phyloP scores from a whole-genome alignment of 1,139 yeast genomes.

The Pichia sp. region DNA sequence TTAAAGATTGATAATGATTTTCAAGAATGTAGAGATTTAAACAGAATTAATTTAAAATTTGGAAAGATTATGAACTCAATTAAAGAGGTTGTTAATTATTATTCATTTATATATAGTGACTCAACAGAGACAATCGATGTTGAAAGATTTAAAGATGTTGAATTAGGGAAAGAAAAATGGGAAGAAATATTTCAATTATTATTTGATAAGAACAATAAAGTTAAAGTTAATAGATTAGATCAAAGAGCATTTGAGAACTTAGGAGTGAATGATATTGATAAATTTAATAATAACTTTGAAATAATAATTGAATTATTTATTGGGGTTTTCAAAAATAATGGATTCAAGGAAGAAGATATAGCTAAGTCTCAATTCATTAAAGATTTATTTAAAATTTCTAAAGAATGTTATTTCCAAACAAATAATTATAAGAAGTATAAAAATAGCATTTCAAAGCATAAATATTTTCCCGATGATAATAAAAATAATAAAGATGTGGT shows the following conservation, averaged over 20 bases:
- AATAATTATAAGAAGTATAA: slow-evolving; percentile 7
- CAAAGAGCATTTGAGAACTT: slow-evolving; percentile 17
- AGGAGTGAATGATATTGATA: slow-evolving; percentile 12
- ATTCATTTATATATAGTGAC: slow-evolving; percentile 26
- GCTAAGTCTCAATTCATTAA: slow-evolving; percentile 16
- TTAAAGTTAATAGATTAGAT: slow-evolving; percentile 19
- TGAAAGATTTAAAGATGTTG: slow-evolving; percentile 24
- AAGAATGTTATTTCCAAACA: slow-evolving; percentile 19
- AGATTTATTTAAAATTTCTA: slow-evolving; percentile 21
- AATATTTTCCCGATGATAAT: too few species aligned
- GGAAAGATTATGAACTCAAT: slow-evolving; percentile 18
- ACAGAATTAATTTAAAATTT: slow-evolving; percentile 36
- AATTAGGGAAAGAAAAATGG: slow-evolving; percentile 24
- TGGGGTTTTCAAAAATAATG: slow-evolving; percentile 10
- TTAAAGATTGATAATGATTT: slow-evolving; percentile 66
- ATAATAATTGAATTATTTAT: slow-evolving; percentile 19
- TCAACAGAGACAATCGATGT: slow-evolving; percentile 19
- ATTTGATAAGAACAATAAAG: slow-evolving; percentile 16
- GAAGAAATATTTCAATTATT: slow-evolving; percentile 16
- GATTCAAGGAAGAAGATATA: slow-evolving; percentile 19
- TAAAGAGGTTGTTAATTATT: slow-evolving; percentile 24
- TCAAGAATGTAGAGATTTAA: slow-evolving; percentile 43
- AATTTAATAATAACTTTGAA: slow-evolving; percentile 22
- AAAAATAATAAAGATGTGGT: too few species aligned
- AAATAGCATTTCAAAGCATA: slow-evolving; percentile 6